Percentiles rank a stretch among this genome's conserved stretches.
These are phyloP conservation scores for Hypomyces rosellus DNA, from an alignment of 2,329 filamentous ascomycete species.

Conservation along the genomic window DNA sequence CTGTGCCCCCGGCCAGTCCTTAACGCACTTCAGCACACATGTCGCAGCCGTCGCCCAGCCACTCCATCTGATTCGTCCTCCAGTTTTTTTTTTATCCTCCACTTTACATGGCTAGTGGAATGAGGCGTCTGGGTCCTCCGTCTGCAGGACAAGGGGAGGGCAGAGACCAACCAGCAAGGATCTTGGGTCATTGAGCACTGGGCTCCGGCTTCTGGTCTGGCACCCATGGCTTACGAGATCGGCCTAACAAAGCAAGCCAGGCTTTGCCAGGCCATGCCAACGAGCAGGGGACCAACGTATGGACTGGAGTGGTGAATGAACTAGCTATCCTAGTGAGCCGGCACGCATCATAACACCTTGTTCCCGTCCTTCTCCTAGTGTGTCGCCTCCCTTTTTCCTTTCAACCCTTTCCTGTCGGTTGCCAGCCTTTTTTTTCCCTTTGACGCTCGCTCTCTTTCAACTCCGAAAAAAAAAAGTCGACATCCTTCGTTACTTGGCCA, in stretches of 20 bases:
- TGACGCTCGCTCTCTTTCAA: constrained; percentile 10
- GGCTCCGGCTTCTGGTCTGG: constrained; percentile 9
- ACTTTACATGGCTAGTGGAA: constrained; percentile 11
- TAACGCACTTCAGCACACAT: constrained; percentile 4
- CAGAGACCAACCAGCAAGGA: constrained; percentile 9
- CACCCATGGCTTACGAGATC: constrained; percentile 14
- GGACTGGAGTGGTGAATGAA: constrained; percentile 8
- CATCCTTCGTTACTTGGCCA: neutral
- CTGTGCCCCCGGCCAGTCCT: constrained; percentile 6
- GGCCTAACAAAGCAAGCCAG: constrained; percentile 11
- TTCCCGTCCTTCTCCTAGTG: constrained; percentile 10
- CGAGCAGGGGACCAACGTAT: constrained; percentile 10
- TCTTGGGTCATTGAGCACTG: constrained; percentile 10
- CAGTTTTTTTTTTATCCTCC: constrained; percentile 9
- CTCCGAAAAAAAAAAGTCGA: neutral
- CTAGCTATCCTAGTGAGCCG: constrained; percentile 8
- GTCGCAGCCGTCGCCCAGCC: constrained; percentile 10
- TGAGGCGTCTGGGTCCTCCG: constrained; percentile 11
- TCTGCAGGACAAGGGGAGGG: constrained; percentile 10
- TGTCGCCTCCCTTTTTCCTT: constrained; percentile 9
- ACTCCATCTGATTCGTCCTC: constrained; percentile 12
- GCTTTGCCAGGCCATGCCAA: neutral
- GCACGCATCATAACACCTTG: constrained; percentile 12
- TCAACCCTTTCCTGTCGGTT: constrained; percentile 11
- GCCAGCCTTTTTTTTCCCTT: constrained; percentile 8